Evolutionary conservation across 2,329 filamentous ascomycete species (phyloP).

Genomic region (Daldinia sp.): DNA sequence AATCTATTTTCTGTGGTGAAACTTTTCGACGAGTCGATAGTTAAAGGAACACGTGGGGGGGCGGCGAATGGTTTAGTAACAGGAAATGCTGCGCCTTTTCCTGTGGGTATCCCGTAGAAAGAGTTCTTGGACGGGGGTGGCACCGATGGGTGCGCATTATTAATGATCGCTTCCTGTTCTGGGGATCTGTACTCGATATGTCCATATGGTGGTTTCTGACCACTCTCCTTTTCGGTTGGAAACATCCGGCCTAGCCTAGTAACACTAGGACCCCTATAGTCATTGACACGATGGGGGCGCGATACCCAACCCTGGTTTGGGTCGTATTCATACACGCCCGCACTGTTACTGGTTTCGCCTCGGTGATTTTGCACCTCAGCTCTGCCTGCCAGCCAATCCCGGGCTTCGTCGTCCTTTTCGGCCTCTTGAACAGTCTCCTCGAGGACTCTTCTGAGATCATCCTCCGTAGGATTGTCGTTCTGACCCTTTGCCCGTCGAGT

Average conservation of each 20-base stretch:
- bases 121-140: conserved; percentile 30
- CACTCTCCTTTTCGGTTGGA: not conserved
- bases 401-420: conserved; percentile 20
- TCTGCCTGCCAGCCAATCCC: not conserved
- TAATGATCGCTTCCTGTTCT: conserved; percentile 24
- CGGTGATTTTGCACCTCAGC: not conserved
- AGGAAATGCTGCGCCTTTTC: conserved; percentile 36
- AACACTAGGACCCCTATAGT: conserved; percentile 17
- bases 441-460: conserved; percentile 29
- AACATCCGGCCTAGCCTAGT: conserved; percentile 25
- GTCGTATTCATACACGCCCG: not conserved
- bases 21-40: conserved; percentile 39
- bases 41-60: conserved; percentile 24
- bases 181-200: conserved; percentile 21
- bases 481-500: conserved; percentile 11
- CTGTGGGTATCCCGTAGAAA: conserved; percentile 42
- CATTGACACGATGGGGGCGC: not conserved
- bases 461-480: conserved; percentile 32
- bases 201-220: conserved; percentile 25
- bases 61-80: conserved; percentile 32
- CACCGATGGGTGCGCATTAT: conserved; percentile 34
- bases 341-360: not conserved
- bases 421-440: conserved; percentile 29
- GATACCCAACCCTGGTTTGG: not conserved
- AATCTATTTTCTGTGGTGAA: conserved; percentile 50